Percentiles rank a stretch among this genome's conserved stretches.
These are phyloP conservation scores for Chlorociboria aeruginascens DNA, from an alignment of 495 filamentous ascomycete genomes.

Conservation along the genomic window DNA sequence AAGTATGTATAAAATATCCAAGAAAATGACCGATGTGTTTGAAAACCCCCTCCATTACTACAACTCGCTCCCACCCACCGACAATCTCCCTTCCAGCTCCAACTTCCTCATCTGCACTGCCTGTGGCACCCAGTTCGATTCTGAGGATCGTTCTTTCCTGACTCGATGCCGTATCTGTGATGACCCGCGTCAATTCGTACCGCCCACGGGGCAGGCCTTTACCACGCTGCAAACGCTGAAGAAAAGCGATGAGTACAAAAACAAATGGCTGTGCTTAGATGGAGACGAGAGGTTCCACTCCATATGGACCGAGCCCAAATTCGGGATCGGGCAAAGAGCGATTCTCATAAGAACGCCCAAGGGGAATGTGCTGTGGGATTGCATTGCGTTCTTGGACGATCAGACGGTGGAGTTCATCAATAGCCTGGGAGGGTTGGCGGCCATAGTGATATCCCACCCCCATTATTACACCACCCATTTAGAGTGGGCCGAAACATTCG, in stretches of 20 bases:
- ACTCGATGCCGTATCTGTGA: conserved; percentile 63
- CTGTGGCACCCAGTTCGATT: conserved; percentile 60
- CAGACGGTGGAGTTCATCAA: conserved; percentile 39
- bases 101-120: conserved; percentile 51
- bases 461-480: conserved; percentile 65
- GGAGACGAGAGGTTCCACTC: conserved; percentile 31
- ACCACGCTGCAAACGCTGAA: conserved; percentile 28
- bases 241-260: background rate
- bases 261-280: conserved; percentile 13
- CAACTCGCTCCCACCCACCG: background rate
- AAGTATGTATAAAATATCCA: background rate
- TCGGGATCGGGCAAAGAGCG: conserved; percentile 62
- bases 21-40: background rate
- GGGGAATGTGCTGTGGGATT: conserved; percentile 68
- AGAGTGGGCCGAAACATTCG: conserved; percentile 52
- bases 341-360: conserved; percentile 45
- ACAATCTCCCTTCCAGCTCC: conserved; percentile 11
- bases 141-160: conserved; percentile 27
- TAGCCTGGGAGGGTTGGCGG: conserved; percentile 46
- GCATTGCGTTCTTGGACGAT: conserved; percentile 50
- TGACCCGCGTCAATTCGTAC: conserved; percentile 61
- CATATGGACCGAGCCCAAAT: conserved; percentile 47
- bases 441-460: conserved; percentile 68
- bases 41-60: conserved; percentile 6
- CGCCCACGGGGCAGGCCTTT: conserved; percentile 46